Evolutionary conservation across 2,329 filamentous ascomycete genomes (phyloP).

Genomic region (Elsinoe australis): DNA sequence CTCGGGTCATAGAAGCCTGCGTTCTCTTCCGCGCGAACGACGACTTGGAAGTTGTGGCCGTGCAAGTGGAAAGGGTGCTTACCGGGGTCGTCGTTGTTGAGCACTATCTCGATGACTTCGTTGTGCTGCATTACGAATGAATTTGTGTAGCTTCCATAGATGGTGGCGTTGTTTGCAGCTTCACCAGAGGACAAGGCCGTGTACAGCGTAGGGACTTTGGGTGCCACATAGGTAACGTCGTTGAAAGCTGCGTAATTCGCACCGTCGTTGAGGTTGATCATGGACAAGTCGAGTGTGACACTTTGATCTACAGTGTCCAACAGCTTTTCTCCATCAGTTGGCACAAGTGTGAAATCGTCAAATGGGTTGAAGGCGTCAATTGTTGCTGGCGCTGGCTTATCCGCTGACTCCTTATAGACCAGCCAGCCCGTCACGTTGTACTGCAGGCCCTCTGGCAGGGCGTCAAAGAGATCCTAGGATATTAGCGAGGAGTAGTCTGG

Average conservation of each 20-base stretch:
- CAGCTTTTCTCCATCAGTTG: conserved; percentile 57
- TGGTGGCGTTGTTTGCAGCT: conserved; percentile 37
- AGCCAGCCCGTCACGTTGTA: conserved; percentile 53
- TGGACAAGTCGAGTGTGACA: conserved; percentile 52
- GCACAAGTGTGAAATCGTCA: conserved; percentile 66
- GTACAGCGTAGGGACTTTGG: conserved; percentile 74
- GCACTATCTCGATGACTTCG: conserved; percentile 20
- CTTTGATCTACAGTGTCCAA: conserved; percentile 55
- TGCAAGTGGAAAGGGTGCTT: conserved; percentile 71
- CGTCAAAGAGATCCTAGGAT: conserved; percentile 51
- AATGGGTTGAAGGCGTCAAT: conserved; percentile 58
- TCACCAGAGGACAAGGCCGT: conserved; percentile 58
- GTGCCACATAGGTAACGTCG: conserved; percentile 64
- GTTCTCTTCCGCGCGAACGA: conserved; percentile 28
- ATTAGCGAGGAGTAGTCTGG: not conserved
- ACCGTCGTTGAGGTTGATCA: conserved; percentile 61
- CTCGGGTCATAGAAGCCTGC: conserved; percentile 22
- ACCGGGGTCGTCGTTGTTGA: conserved; percentile 32
- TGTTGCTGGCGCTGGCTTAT: conserved; percentile 43
- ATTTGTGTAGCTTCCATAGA: conserved; percentile 47
- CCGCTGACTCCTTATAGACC: conserved; percentile 44
- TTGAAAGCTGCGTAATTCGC: conserved; percentile 58
- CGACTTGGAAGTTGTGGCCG: conserved; percentile 63
- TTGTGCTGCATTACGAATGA: conserved; percentile 44
- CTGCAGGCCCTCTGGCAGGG: conserved; percentile 59